phyloP scores from a whole-genome alignment of 2,329 filamentous ascomycete genomes.

The Lachnellula willkommii region DNA sequence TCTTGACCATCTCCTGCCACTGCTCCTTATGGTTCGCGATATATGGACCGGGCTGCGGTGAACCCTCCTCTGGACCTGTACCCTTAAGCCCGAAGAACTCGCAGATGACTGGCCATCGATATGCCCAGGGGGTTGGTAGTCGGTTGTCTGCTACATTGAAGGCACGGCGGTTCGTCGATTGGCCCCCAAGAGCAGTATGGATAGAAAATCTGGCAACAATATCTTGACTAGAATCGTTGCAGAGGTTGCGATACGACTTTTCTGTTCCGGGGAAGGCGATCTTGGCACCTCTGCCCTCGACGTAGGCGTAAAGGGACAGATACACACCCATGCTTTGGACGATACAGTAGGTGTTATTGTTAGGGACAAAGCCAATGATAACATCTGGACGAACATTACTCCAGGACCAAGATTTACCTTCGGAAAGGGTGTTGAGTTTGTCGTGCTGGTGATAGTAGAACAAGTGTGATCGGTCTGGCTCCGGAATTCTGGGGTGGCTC shows the following conservation, averaged over 20 bases:
- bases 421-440: constrained; percentile 30
- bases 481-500: constrained; percentile 36
- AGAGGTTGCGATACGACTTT: constrained; percentile 31
- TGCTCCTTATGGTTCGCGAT: constrained; percentile 30
- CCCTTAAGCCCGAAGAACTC: constrained; percentile 43
- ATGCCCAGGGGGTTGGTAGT: constrained; percentile 35
- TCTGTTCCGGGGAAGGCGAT: constrained; percentile 35
- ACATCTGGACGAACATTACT: constrained; percentile 41
- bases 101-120: constrained; percentile 42
- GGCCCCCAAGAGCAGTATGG: constrained; percentile 36
- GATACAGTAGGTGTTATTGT: constrained; percentile 39
- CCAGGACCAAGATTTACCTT: constrained; percentile 40
- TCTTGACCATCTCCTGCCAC: constrained; percentile 33
- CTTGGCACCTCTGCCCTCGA: constrained; percentile 34
- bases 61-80: constrained; percentile 29
- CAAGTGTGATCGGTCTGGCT: constrained; percentile 38
- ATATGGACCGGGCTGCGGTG: constrained; percentile 32
- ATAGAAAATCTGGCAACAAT: constrained; percentile 37
- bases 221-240: constrained; percentile 36
- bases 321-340: constrained; percentile 37
- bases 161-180: constrained; percentile 33
- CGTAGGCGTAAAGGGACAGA: constrained; percentile 33
- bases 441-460: constrained; percentile 45
- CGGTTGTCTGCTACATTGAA: constrained; percentile 41
- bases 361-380: constrained; percentile 41